Percentiles rank a stretch among this genome's conserved stretches.
phyloP scores from a whole-genome alignment of 2,329 filamentous ascomycete species.

The Trichoderma polysporum region DNA sequence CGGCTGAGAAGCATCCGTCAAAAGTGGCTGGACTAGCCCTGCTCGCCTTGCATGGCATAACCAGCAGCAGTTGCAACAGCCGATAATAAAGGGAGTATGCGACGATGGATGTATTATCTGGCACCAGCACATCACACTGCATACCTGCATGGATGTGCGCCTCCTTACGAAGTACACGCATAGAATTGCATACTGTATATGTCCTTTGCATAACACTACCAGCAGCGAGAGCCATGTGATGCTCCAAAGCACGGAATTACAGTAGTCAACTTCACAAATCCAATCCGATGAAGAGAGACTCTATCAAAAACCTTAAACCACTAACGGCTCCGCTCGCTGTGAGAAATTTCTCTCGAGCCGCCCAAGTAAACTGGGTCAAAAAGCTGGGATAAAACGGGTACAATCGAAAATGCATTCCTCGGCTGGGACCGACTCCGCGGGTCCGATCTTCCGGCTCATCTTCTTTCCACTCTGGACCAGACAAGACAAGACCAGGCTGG shows the following conservation, averaged over 20 bases:
- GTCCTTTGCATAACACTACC: neutral
- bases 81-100: neutral
- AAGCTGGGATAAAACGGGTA: neutral
- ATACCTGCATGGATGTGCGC: neutral
- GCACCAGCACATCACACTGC: neutral
- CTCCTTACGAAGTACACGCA: neutral
- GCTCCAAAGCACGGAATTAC: neutral
- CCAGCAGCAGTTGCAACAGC: constrained; percentile 14
- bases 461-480: neutral
- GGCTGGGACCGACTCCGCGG: constrained; percentile 18
- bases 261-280: neutral
- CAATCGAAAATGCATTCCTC: constrained; percentile 5
- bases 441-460: constrained; percentile 7
- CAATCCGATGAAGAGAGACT: neutral
- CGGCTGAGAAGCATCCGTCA: constrained; percentile 9
- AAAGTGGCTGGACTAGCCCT: constrained; percentile 1
- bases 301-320: constrained; percentile 8
- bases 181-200: neutral
- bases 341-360: constrained; percentile 12
- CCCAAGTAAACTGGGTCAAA: neutral
- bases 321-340: neutral
- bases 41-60: neutral
- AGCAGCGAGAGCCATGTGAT: neutral
- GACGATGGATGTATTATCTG: neutral
- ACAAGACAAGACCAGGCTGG: neutral